Conservation (phyloP, 2,329 filamentous ascomycete species). For the Fusarium lyarnte region DNA sequence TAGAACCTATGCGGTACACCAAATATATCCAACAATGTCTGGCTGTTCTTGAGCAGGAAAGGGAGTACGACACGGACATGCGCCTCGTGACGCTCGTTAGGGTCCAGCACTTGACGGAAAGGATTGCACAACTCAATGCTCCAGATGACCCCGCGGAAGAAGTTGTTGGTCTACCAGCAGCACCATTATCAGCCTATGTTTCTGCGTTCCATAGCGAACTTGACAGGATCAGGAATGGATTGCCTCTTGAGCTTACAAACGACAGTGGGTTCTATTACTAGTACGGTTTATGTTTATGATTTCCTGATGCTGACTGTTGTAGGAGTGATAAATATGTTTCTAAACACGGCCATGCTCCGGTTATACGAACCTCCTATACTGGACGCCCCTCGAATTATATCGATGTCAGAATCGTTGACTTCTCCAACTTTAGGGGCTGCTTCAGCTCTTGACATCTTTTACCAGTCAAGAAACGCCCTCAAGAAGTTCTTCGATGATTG, state of each 20-base stretch:
- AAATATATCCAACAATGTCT: conserved; percentile 63
- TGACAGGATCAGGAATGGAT: conserved; percentile 50
- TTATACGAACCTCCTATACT: conserved; percentile 60
- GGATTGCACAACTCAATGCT: conserved; percentile 55
- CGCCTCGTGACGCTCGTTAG: conserved; percentile 58
- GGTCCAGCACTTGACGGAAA: conserved; percentile 61
- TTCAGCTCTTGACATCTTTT: conserved; percentile 60
- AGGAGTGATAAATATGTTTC: conserved; percentile 54
- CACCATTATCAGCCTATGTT: conserved; percentile 57
- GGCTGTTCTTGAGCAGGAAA: conserved; percentile 53
- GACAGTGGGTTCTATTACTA: conserved; percentile 48
- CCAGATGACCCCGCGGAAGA: conserved; percentile 49
- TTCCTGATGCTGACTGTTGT: not conserved
- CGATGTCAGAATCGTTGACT: conserved; percentile 56
- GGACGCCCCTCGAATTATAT: conserved; percentile 52
- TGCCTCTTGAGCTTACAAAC: conserved; percentile 49
- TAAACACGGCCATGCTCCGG: conserved; percentile 54
- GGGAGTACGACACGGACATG: conserved; percentile 59
- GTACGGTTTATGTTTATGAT: rapidly evolving
- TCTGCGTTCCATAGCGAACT: conserved; percentile 58
- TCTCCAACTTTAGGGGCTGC: conserved; percentile 49
- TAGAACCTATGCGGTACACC: conserved; percentile 61
- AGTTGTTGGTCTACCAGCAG: conserved; percentile 49
- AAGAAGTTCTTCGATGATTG: conserved; percentile 61
- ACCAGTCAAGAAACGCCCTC: conserved; percentile 58